Base-by-base conservation (phyloP, 345 rosid species). In the Salix koriyanagi region DNA sequence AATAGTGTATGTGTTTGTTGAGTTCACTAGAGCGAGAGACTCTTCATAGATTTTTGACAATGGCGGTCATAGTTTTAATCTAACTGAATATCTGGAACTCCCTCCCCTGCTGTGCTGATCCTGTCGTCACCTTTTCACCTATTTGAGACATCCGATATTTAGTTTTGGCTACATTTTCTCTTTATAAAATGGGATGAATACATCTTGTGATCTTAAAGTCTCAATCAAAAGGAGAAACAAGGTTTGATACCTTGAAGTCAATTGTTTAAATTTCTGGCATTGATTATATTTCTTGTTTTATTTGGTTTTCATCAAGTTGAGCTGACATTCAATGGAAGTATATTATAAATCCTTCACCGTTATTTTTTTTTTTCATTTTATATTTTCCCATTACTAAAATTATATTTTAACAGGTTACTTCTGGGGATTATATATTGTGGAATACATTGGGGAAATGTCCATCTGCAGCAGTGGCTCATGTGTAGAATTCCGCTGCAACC, bases 381-480 rank as follows among this genome's bases (percentile, higher is more conserved):
- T 44, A 14, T 44, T 44, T 44, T 4, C 16, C 50, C 50, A 13
- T 13, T 13, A 44, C 13, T 44, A 44, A 44, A 44, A 44, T 44
- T 44, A 44, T 44, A 39, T 66, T 67, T 30, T 28, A 21, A 75
- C 90, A 96, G 98, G 94, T 88, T 72, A 86, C 80, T 46, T 91
- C 92, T 13, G 98, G 98, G 60, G 94, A 96, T 75, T 96, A 96
- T 79, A 91, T 93, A 76, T 76, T 93, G 83, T 93, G 98, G 99
- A 93, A 93, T 83, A 96, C 99, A 44, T 80, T 96, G 76, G 98
- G 99, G 75, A 89, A 91, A 70, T 94, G 97, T 82, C 98, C 84
- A 62, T 76, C 98, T 30, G 70, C 81, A 23, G 80, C 72, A 42
- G 58, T 44, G 11, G 56, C 80, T 56, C 71, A 36, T 67, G 25